These are phyloP conservation scores for Phytophthora pisi DNA, from an alignment of 352 stramenopile genomes.

Conservation along the genomic window DNA sequence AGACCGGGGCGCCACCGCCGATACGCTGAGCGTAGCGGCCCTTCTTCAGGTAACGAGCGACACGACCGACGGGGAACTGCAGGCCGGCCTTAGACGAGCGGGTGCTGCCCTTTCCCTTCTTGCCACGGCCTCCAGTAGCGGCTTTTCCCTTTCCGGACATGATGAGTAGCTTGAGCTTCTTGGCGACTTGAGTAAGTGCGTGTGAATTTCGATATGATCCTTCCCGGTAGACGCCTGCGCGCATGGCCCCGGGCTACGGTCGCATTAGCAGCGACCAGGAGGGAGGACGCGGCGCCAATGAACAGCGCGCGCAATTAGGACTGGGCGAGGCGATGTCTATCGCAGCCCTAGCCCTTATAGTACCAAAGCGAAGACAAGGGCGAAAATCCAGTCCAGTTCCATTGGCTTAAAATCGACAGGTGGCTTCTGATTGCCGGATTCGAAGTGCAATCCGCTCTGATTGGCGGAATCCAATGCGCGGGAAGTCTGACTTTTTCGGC, in stretches of 20 bases:
- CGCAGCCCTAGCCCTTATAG: slow-evolving; percentile 5
- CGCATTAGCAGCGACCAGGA: slow-evolving; percentile 6
- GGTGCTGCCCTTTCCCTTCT: slow-evolving; percentile 70
- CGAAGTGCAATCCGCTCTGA: not conserved
- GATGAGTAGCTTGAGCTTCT: slow-evolving; percentile 27
- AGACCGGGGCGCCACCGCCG: slow-evolving; percentile 92
- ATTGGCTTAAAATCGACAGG: slow-evolving; percentile 23
- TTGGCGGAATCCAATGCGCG: slow-evolving; percentile 28
- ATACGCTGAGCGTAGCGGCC: slow-evolving; percentile 92
- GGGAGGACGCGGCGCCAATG: slow-evolving; percentile 1
- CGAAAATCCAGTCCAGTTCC: slow-evolving; percentile 2
- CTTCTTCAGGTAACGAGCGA: slow-evolving; percentile 94
- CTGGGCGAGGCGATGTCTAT: slow-evolving; percentile 19
- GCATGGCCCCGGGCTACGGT: not conserved
- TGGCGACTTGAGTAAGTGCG: slow-evolving; percentile 30
- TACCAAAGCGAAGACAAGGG: slow-evolving; percentile 17
- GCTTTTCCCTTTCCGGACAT: slow-evolving; percentile 86
- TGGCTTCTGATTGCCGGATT: too few species aligned
- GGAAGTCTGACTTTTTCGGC: slow-evolving; percentile 16
- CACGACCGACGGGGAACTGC: slow-evolving; percentile 96
- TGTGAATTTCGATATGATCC: slow-evolving; percentile 39
- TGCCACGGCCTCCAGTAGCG: slow-evolving; percentile 72
- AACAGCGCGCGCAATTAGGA: not conserved
- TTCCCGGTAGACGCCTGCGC: not conserved
- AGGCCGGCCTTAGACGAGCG: slow-evolving; percentile 93